Conservation (phyloP, 2,329 filamentous ascomycete genomes). For the Talaromyces sp. region DNA sequence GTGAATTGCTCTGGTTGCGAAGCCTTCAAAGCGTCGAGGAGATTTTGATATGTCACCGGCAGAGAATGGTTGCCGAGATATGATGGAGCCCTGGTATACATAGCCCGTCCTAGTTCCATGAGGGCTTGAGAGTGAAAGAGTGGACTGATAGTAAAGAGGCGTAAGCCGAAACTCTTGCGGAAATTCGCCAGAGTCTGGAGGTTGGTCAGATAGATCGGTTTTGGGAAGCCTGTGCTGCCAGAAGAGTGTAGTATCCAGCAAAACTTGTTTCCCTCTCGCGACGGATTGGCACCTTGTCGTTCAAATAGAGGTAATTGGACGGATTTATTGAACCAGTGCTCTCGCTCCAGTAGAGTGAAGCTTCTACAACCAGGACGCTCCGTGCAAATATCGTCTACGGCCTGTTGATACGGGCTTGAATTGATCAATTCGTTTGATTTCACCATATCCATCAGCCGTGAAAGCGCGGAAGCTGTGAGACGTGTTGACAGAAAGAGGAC, state of each 20-base stretch:
- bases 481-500: conserved; percentile 5
- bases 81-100: not conserved
- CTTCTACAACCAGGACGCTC: not conserved
- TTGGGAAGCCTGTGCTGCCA: conserved; percentile 17
- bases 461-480: not conserved
- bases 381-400: not conserved
- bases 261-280: not conserved
- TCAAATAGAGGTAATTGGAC: not conserved
- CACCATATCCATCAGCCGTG: not conserved
- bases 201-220: conserved; percentile 14
- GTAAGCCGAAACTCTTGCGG: conserved; percentile 2
- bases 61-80: conserved; percentile 1
- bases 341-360: not conserved
- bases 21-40: conserved; percentile 1
- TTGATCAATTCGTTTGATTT: not conserved
- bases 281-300: not conserved
- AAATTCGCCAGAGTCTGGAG: conserved; percentile 1
- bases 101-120: not conserved
- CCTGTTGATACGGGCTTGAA: not conserved
- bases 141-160: conserved; percentile 1
- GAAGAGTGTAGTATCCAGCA: conserved; percentile 19
- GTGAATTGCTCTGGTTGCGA: not conserved
- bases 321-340: not conserved
- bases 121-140: conserved; percentile 4
- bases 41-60: conserved; percentile 3